Evolutionary conservation across 495 filamentous ascomycete species (phyloP), one percentile per base, ranked within the genome.

Genomic region (Venustampulla echinocandica): DNA sequence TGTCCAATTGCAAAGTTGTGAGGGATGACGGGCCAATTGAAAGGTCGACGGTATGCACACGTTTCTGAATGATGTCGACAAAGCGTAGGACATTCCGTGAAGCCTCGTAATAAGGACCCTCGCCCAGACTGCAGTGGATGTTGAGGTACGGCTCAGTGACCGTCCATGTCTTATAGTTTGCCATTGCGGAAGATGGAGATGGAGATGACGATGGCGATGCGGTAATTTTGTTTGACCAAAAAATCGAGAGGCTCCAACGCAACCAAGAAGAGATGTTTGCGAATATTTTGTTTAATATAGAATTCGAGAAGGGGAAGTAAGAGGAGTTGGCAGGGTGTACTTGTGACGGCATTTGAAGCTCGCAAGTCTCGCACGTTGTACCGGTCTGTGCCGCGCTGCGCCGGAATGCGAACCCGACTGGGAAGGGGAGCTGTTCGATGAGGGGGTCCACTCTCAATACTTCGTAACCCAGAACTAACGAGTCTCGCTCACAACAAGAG

Each of bases 51-150:
- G 69, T 68, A 66, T 93, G 88, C 32, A 94, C 60, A 50, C 81
- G 77, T 59, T 83, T 71, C 50, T 85, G 76, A 64, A 80, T 85
- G 64, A 95, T 92, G 67, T 97, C 90, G 49, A 95, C 79, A 63
- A 92, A 95, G 52, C 90, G 85, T 30, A 95, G 76, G 49, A 76
- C 77, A 53, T 87, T 74, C 32, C 73, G 80, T 18, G 64, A 63
- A 21, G 70, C 60, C 57, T 92, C 85, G 64, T 83, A 85, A 68
- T 76, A 88, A 11, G 90, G 90, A 1, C 80, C 90, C 67, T 95
- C 89, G 46, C 87, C 84, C 21, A 95, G 71, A 11, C 68, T 71
- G 61, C 85, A 89, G 43, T 82, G 69, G 44, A 83, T 68, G 49
- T 84, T 66, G 36, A 95, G 64, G 65, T 83, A 94, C 19, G 90